phyloP scores from a whole-genome alignment of 2,329 filamentous ascomycete species.

The Sporothrix brasiliensis region DNA sequence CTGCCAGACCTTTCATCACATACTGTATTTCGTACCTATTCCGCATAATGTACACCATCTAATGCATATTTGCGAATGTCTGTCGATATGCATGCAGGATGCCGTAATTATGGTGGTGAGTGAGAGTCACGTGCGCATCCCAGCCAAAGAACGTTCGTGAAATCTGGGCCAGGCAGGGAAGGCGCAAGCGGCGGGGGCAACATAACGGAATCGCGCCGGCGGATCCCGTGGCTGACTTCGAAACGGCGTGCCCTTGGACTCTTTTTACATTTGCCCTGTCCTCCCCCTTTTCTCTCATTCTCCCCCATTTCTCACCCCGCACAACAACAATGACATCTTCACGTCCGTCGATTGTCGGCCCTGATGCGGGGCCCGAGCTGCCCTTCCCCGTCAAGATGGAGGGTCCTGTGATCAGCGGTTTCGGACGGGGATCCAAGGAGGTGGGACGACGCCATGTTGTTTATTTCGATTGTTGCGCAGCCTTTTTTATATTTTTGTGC shows the following conservation, averaged over 20 bases:
- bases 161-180: not conserved
- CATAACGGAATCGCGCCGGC: conserved; percentile 13
- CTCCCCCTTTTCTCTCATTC: not conserved
- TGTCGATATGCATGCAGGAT: not conserved
- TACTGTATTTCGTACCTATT: too few species aligned
- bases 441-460: conserved; percentile 49
- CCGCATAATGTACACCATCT: too few species aligned
- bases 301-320: not conserved
- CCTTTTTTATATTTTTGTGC: not conserved
- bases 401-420: conserved; percentile 87
- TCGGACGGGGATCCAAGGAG: conserved; percentile 91
- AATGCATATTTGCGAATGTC: not conserved
- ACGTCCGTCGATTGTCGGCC: conserved; percentile 72
- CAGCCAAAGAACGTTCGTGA: conserved; percentile 1
- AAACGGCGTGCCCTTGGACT: not conserved
- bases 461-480: not conserved
- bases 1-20: too few species aligned
- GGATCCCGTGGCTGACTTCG: conserved; percentile 1
- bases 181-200: not conserved
- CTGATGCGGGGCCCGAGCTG: conserved; percentile 69
- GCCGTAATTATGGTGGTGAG: not conserved
- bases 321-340: not conserved
- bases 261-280: not conserved
- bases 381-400: conserved; percentile 85
- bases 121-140: conserved; percentile 21